These are phyloP conservation scores for Olyra latifolia DNA, from an alignment of 176 grass and related monocot genomes.

Conservation along the genomic window DNA sequence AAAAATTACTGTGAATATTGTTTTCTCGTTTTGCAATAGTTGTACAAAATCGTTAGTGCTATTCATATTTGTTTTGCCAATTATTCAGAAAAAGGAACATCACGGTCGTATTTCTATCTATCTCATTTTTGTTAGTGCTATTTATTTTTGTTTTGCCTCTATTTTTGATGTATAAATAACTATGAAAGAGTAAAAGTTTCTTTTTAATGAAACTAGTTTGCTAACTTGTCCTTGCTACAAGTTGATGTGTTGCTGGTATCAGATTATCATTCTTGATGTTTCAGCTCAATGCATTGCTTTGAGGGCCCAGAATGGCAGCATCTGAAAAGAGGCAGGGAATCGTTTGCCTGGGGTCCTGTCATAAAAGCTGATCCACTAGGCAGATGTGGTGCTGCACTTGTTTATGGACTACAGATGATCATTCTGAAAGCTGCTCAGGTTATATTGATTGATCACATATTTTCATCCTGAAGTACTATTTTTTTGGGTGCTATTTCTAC, in stretches of 20 bases:
- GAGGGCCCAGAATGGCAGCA: constrained; percentile 93
- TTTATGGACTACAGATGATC: constrained; percentile 81
- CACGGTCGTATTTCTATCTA: background rate
- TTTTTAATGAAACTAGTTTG: constrained; percentile 23
- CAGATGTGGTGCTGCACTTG: constrained; percentile 71
- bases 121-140: background rate
- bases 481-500: constrained; percentile 14
- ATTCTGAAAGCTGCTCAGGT: constrained; percentile 94
- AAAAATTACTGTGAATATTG: background rate
- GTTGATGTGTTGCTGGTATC: background rate
- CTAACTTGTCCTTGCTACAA: constrained; percentile 16
- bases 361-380: constrained; percentile 87
- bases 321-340: constrained; percentile 95
- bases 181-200: background rate
- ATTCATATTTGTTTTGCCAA: background rate
- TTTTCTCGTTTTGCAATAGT: background rate
- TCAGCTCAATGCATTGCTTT: constrained; percentile 98
- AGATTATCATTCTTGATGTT: constrained; percentile 30
- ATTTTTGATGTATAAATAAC: constrained; percentile 7
- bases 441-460: constrained; percentile 15
- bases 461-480: constrained; percentile 11
- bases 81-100: background rate
- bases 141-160: background rate
- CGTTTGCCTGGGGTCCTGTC: constrained; percentile 82
- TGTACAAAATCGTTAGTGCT: background rate